phyloP scores from a whole-genome alignment of 2,329 filamentous ascomycete genomes.

The Xylariaceae sp. region DNA sequence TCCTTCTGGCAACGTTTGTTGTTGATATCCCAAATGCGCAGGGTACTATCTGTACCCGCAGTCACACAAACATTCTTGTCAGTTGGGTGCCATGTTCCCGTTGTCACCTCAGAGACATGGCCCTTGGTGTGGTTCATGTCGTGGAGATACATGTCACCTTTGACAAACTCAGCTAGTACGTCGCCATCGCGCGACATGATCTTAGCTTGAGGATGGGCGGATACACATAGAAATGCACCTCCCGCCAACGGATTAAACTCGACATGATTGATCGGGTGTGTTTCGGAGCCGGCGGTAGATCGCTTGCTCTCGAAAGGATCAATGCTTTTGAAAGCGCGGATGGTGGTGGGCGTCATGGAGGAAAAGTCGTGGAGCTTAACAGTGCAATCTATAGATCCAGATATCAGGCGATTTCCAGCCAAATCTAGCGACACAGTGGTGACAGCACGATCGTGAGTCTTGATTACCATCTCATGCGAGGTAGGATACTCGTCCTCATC shows the following conservation, averaged over 20 bases:
- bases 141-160: constrained; percentile 96
- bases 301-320: constrained; percentile 77
- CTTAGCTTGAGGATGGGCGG: constrained; percentile 84
- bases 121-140: constrained; percentile 98
- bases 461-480: constrained; percentile 87
- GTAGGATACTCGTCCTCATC: constrained; percentile 78
- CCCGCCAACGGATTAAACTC: constrained; percentile 81
- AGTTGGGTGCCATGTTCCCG: constrained; percentile 84
- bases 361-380: constrained; percentile 94
- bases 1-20: constrained; percentile 85
- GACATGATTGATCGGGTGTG: constrained; percentile 81
- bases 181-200: constrained; percentile 87
- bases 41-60: constrained; percentile 87
- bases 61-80: constrained; percentile 83
- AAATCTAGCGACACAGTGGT: constrained; percentile 81
- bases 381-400: constrained; percentile 86
- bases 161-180: constrained; percentile 79
- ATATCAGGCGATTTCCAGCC: constrained; percentile 76
- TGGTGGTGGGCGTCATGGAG: constrained; percentile 89
- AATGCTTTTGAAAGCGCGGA: constrained; percentile 87
- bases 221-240: constrained; percentile 75
- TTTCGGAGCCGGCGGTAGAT: constrained; percentile 63
- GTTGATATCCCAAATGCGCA: constrained; percentile 96
- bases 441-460: constrained; percentile 84
- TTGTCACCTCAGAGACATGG: constrained; percentile 86